Base-by-base conservation (phyloP, 192 early-diverging fungal species). In the Coemansia sp. region DNA sequence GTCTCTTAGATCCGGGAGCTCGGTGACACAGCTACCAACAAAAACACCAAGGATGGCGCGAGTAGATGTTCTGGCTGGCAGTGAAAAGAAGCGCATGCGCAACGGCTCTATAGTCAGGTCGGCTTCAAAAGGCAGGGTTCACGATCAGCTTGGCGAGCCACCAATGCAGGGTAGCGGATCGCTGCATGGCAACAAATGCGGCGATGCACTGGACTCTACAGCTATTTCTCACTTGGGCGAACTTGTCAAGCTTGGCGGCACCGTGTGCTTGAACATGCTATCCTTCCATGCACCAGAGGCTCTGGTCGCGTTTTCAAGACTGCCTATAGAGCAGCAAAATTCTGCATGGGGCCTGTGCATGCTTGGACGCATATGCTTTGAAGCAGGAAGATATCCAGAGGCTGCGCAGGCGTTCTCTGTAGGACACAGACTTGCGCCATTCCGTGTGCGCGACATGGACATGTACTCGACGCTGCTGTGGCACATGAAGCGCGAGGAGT, bases 381-480 rank as follows among this genome's bases (percentile, higher is more conserved):
- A 86, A 59, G 58, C 82, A 2, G 85, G 82, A 0, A 23, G 81
- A 60, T 87, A 85, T 46, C 59, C 75, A 7, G 85, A 92, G 78
- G 88, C 87, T 2, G 80, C 77, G 4, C 72, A 74, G 53, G 82
- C 76, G 39, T 90, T 91, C 68, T 62, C 58, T 10, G 69, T 66
- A 0, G 84, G 84, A 13, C 80, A 90, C 26, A 51, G 82, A 15
- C 30, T 89, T 33, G 93, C 94, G 37, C 90, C 91, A 9, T 88
- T 85, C 68, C 85, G 91, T 4, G 64, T 88, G 28, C 84, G 86
- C 31, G 89, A 89, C 46, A 91, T 95, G 90, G 95, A 97, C 58
- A 68, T 88, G 7, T 95, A 91, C 65, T 93, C 92, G 20, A 91
- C 91, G 12, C 83, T 88, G 30, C 68, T 97, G 39, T 97, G 95